Conservation (phyloP, 2,329 filamentous ascomycete species). For the Myriosclerotinia scirpicola region DNA sequence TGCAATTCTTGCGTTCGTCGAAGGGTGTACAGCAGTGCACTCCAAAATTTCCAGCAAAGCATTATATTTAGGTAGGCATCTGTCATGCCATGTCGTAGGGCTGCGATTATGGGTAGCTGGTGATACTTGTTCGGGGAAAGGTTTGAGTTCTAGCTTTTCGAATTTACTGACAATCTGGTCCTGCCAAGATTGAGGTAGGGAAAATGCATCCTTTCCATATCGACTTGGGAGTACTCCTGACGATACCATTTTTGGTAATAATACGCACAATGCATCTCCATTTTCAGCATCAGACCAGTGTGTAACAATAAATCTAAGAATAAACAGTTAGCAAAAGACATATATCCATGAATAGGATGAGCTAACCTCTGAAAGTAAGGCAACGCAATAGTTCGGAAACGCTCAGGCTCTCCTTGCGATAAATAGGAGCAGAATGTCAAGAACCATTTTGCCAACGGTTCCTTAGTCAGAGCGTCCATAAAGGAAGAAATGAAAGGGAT, state of each 20-base stretch:
- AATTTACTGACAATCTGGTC: conserved; percentile 71
- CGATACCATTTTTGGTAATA: conserved; percentile 65
- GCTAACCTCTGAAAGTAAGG: conserved; percentile 74
- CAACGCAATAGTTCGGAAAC: conserved; percentile 77
- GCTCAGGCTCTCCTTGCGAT: conserved; percentile 67
- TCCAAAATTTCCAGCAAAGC: conserved; percentile 64
- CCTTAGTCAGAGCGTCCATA: conserved; percentile 62
- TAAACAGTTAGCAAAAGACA: conserved; percentile 30
- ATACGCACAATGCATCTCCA: conserved; percentile 66
- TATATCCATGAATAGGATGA: not conserved
- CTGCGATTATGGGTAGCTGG: conserved; percentile 55
- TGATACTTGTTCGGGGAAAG: conserved; percentile 63
- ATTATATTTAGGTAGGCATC: conserved; percentile 66
- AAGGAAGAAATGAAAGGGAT: conserved; percentile 68
- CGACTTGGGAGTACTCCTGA: conserved; percentile 54
- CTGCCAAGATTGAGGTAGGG: conserved; percentile 68
- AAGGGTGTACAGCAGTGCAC: conserved; percentile 62
- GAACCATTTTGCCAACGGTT: conserved; percentile 70
- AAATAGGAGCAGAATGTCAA: conserved; percentile 83
- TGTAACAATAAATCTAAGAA: conserved; percentile 65
- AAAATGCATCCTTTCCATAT: conserved; percentile 54
- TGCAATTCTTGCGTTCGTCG: conserved; percentile 64
- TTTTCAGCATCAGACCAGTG: conserved; percentile 69
- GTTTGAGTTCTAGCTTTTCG: conserved; percentile 60
- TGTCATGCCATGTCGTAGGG: conserved; percentile 60